These are phyloP conservation scores for Blastobotrys indianensis DNA, from an alignment of 1,139 yeast genomes.

Conservation along the genomic window DNA sequence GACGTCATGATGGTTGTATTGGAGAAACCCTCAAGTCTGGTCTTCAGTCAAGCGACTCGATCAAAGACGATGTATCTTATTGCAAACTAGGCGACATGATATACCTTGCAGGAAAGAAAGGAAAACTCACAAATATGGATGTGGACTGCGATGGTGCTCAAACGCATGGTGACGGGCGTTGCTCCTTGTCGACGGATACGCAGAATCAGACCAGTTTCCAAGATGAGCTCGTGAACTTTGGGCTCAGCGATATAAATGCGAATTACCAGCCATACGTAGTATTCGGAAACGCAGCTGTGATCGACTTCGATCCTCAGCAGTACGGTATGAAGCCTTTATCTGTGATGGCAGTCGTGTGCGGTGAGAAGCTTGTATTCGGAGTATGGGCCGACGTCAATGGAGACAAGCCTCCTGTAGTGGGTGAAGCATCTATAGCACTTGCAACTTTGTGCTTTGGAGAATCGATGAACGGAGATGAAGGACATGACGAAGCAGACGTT, in stretches of 20 bases:
- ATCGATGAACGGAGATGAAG: conserved; percentile 33
- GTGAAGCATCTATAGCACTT: conserved; percentile 11
- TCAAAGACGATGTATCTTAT: background rate
- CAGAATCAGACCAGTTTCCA: conserved; percentile 8
- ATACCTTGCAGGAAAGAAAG: conserved; percentile 3
- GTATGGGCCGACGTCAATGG: conserved; percentile 15
- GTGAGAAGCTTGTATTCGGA: conserved; percentile 10
- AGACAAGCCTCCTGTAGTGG: conserved; percentile 11
- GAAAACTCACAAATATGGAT: conserved; percentile 13
- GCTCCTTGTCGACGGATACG: conserved; percentile 9
- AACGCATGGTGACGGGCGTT: conserved; percentile 9
- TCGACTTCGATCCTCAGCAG: conserved; percentile 9
- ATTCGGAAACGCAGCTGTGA: conserved; percentile 11
- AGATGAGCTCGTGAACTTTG: conserved; percentile 4
- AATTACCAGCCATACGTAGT: conserved; percentile 13
- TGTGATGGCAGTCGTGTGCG: conserved; percentile 14
- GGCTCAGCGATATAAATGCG: conserved; percentile 9
- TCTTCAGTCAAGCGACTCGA: background rate
- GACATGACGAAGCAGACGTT: conserved; percentile 48
- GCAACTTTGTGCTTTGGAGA: conserved; percentile 13
- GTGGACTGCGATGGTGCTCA: conserved; percentile 15
- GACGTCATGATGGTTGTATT: no score
- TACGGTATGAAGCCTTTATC: conserved; percentile 11
- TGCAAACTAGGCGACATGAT: background rate
- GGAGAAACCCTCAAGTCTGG: background rate